These are phyloP conservation scores for Neurospora terricola DNA, from an alignment of 495 filamentous ascomycete genomes.

Conservation along the genomic window DNA sequence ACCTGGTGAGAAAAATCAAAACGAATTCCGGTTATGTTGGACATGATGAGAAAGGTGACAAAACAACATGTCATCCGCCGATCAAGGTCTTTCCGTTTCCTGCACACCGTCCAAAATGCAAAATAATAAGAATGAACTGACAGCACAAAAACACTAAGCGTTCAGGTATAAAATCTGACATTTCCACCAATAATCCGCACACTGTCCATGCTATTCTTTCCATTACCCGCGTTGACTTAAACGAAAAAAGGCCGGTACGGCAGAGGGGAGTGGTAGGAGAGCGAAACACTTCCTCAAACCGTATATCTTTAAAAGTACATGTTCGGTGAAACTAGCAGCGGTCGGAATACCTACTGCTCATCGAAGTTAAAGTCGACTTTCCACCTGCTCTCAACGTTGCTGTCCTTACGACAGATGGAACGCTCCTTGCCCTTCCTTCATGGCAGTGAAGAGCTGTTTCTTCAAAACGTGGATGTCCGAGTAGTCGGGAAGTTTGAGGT, in stretches of 20 bases:
- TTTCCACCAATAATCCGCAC: background rate
- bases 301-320: background rate
- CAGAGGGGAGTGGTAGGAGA: background rate
- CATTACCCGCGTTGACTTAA: background rate
- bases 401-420: slow-evolving; percentile 79
- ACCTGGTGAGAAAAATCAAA: background rate
- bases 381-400: background rate
- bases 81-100: background rate
- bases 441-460: slow-evolving; percentile 69
- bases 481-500: slow-evolving; percentile 97
- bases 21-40: background rate
- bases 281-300: background rate
- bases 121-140: background rate
- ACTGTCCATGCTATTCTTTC: background rate
- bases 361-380: background rate
- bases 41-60: background rate
- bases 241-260: background rate
- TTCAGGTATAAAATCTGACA: background rate
- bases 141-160: background rate
- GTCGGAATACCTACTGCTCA: too few relatives aligned
- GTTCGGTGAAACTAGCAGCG: background rate
- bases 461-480: slow-evolving; percentile 66
- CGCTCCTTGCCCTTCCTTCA: slow-evolving; percentile 95
- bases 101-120: background rate
- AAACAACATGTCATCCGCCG: background rate